A percentile compares a stretch with the other conserved stretches of the same genome.
Conservation (phyloP, 257 asterid species). For the Euphrasia confusa region DNA sequence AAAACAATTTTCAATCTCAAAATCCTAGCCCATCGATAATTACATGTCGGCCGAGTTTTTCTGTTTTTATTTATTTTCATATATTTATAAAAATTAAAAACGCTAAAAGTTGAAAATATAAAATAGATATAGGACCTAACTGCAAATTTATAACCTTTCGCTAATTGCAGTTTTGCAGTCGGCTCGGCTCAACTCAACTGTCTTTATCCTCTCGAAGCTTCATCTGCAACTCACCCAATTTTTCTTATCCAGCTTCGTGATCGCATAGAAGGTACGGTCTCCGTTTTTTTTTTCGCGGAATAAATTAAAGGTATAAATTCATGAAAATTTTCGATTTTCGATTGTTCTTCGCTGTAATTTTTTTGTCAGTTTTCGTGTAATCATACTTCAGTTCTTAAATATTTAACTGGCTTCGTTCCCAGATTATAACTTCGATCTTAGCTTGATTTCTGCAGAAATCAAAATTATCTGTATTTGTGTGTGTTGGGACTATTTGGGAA, state of each 20-base stretch:
- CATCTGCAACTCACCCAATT: conserved; percentile 26
- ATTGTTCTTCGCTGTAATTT: background rate
- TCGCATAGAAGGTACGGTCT: conserved; percentile 19
- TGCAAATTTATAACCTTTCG: conserved; percentile 1
- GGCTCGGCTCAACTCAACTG: conserved; percentile 18
- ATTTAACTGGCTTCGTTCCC: background rate
- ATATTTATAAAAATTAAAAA: no score
- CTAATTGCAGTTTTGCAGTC: background rate
- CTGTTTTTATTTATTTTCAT: background rate
- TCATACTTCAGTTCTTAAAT: background rate
- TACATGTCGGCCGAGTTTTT: background rate
- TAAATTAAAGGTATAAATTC: background rate
- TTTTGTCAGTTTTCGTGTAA: no score
- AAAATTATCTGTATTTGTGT: background rate
- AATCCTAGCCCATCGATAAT: no score
- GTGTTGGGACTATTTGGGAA: background rate
- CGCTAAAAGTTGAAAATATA: background rate
- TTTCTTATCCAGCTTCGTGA: conserved; percentile 18
- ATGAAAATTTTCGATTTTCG: background rate
- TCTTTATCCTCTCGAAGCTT: conserved; percentile 28
- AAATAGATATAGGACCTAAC: background rate
- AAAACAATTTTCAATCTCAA: no score
- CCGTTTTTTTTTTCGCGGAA: background rate
- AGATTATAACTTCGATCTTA: conserved; percentile 1
- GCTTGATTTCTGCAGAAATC: background rate